Conservation (phyloP, 2,329 filamentous ascomycete species). For the Rutstroemia sp. region DNA sequence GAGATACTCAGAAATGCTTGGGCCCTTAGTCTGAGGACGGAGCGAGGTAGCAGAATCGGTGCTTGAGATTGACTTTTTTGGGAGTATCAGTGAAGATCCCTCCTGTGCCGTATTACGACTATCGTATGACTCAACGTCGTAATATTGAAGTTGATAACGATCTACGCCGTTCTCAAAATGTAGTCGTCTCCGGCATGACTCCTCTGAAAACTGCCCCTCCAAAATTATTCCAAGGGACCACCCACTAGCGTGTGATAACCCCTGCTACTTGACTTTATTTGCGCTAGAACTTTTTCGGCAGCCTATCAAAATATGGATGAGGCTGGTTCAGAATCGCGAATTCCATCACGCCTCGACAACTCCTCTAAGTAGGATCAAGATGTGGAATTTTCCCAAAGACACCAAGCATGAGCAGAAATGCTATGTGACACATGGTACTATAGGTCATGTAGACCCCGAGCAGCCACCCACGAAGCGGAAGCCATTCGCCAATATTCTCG, state of each 20-base stretch:
- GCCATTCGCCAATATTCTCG: slow-evolving; percentile 64
- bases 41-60: too few relatives aligned
- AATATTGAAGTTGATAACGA: too few relatives aligned
- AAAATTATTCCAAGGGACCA: slow-evolving; percentile 6
- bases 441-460: slow-evolving; percentile 62
- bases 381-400: slow-evolving; percentile 36
- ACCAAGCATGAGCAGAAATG: slow-evolving; percentile 51
- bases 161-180: too few relatives aligned
- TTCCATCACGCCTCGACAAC: background rate
- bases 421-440: slow-evolving; percentile 61
- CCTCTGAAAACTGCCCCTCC: background rate
- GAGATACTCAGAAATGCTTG: too few relatives aligned
- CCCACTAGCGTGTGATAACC: too few relatives aligned
- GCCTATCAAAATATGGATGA: slow-evolving; percentile 1
- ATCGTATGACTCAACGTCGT: too few relatives aligned
- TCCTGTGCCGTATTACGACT: too few relatives aligned
- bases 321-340: background rate
- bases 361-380: slow-evolving; percentile 20
- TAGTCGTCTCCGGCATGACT: background rate
- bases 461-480: slow-evolving; percentile 66
- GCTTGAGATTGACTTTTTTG: too few relatives aligned
- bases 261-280: too few relatives aligned
- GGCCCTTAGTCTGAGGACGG: too few relatives aligned
- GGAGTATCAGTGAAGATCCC: too few relatives aligned
- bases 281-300: background rate